Conservation (phyloP, 2,329 filamentous ascomycete genomes). For the Aureobasidium uvarum region DNA sequence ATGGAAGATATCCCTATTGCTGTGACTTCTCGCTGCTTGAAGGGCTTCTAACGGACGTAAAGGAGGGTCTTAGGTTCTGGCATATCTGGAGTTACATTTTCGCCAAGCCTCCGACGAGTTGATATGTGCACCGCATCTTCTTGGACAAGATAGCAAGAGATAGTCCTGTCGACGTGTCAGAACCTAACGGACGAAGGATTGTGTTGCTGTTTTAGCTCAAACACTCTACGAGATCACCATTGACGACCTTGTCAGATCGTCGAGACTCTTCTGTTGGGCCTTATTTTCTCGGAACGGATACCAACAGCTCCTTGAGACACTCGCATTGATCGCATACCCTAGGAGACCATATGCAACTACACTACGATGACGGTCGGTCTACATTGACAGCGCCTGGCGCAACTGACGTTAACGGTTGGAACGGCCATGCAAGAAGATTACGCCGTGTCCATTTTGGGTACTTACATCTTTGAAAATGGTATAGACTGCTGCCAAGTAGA, state of each 20-base stretch:
- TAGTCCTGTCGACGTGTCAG: background rate
- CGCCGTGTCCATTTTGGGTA: background rate
- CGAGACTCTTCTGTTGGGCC: background rate
- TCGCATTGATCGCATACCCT: background rate
- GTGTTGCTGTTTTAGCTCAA: background rate
- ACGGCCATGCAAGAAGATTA: slow-evolving; percentile 18
- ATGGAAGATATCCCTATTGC: background rate
- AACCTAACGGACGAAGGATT: background rate
- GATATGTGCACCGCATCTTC: background rate
- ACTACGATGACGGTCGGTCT: background rate
- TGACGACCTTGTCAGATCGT: background rate
- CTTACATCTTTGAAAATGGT: background rate
- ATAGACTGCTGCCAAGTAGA: background rate
- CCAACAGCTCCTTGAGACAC: background rate
- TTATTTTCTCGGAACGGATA: background rate
- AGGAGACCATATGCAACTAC: background rate
- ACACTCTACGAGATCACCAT: background rate
- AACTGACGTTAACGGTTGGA: slow-evolving; percentile 7
- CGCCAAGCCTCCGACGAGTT: background rate
- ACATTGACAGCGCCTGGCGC: background rate
- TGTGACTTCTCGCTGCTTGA: background rate
- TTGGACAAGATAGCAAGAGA: background rate
- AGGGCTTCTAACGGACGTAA: background rate
- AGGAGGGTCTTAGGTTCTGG: background rate
- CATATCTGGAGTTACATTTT: background rate